These are phyloP conservation scores for Phaeosphaeriaceae sp. DNA, from an alignment of 2,329 filamentous ascomycete genomes.

Conservation along the genomic window DNA sequence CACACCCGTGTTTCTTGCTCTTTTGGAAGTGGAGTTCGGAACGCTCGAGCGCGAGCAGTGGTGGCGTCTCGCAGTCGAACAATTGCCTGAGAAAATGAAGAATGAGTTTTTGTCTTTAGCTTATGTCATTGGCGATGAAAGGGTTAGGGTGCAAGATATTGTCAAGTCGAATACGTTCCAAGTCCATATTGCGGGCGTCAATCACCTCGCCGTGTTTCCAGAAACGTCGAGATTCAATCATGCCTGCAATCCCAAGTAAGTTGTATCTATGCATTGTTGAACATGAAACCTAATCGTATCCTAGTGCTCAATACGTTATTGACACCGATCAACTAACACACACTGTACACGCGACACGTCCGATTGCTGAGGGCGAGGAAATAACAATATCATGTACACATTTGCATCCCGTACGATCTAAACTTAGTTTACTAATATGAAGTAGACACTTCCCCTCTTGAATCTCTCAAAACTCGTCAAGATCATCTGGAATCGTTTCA, in stretches of 20 bases:
- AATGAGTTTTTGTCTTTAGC: constrained; percentile 28
- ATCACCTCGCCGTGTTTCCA: constrained; percentile 47
- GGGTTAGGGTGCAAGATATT: constrained; percentile 40
- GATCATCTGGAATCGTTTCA: constrained; percentile 43
- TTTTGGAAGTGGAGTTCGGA: constrained; percentile 33
- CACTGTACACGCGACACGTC: constrained; percentile 46
- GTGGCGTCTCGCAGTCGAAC: constrained; percentile 32
- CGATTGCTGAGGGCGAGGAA: constrained; percentile 46
- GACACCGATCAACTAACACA: constrained; percentile 47
- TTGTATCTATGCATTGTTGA: neutral
- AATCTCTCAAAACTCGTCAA: constrained; percentile 36
- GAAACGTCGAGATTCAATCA: constrained; percentile 52
- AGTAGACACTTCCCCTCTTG: constrained; percentile 46
- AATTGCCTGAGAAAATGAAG: constrained; percentile 26
- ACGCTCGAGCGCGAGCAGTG: constrained; percentile 39
- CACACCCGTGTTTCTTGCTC: constrained; percentile 41
- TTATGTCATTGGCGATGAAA: constrained; percentile 33
- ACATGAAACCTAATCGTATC: constrained; percentile 32
- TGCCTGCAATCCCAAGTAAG: constrained; percentile 47
- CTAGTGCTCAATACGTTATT: constrained; percentile 52
- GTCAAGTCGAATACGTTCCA: constrained; percentile 47
- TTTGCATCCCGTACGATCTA: neutral
- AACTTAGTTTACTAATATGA: neutral
- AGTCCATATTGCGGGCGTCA: constrained; percentile 29
- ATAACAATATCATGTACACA: constrained; percentile 50